These are phyloP conservation scores for Hanseniaspora thailandica DNA, from an alignment of 805 yeast genomes.

Conservation along the genomic window DNA sequence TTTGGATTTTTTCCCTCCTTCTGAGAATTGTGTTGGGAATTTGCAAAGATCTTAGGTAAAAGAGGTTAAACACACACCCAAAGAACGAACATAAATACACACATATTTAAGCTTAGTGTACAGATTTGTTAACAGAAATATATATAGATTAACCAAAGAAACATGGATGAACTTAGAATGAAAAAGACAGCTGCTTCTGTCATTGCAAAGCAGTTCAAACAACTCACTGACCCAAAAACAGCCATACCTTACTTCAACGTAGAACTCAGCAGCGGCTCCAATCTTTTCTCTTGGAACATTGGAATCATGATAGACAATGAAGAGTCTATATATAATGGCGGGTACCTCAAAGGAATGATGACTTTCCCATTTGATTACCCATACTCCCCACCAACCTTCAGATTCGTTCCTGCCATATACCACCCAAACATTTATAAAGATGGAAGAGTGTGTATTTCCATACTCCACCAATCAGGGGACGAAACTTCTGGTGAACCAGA, in stretches of 20 bases:
- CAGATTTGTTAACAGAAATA: no score
- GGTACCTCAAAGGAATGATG: constrained; percentile 90
- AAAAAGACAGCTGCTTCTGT: constrained; percentile 64
- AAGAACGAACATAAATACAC: background rate
- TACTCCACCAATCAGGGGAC: constrained; percentile 84
- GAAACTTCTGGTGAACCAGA: constrained; percentile 79
- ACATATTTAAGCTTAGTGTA: no score
- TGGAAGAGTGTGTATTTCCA: constrained; percentile 86
- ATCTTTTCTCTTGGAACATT: constrained; percentile 61
- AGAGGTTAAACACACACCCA: no score
- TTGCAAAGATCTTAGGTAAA: no score
- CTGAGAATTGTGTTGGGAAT: no score
- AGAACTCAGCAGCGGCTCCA: constrained; percentile 47
- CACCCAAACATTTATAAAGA: constrained; percentile 94
- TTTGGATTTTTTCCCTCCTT: no score
- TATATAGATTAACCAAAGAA: no score
- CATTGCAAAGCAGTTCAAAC: constrained; percentile 84
- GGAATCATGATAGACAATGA: constrained; percentile 86
- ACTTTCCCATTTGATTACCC: constrained; percentile 86
- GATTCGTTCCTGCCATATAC: constrained; percentile 84
- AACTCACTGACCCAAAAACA: constrained; percentile 83
- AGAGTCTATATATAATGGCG: constrained; percentile 87
- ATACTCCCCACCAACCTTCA: constrained; percentile 79
- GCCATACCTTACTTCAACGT: constrained; percentile 64
- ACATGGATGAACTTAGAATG: constrained; percentile 2